These are phyloP conservation scores for Epichloe typhina DNA, from an alignment of 2,329 filamentous ascomycete species.

Conservation along the genomic window DNA sequence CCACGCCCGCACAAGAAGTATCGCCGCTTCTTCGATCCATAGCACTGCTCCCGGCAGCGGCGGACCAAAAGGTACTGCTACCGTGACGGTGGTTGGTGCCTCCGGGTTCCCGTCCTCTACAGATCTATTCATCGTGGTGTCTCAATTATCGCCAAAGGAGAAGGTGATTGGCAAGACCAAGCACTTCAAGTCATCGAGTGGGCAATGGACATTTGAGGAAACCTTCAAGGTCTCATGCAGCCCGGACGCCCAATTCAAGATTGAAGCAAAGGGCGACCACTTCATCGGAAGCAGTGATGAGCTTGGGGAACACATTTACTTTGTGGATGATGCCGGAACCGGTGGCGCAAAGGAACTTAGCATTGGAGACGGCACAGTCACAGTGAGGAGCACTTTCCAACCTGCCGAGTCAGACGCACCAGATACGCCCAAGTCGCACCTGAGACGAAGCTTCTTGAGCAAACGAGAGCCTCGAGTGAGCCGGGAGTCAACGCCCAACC, in stretches of 20 bases:
- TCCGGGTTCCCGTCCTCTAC: conserved; percentile 62
- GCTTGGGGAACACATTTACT: conserved; percentile 77
- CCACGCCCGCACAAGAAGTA: conserved; percentile 43
- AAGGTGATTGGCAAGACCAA: conserved; percentile 90
- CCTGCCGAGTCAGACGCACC: conserved; percentile 31
- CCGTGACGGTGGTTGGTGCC: conserved; percentile 68
- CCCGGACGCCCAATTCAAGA: conserved; percentile 73
- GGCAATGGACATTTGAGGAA: conserved; percentile 59
- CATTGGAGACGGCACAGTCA: conserved; percentile 60
- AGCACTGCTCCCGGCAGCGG: conserved; percentile 44
- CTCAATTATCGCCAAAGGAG: conserved; percentile 51
- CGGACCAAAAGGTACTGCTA: conserved; percentile 59
- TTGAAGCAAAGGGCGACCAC: conserved; percentile 75
- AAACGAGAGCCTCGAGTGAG: conserved; percentile 33
- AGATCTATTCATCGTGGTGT: conserved; percentile 67
- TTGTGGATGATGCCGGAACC: conserved; percentile 67
- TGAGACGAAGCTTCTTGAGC: conserved; percentile 42
- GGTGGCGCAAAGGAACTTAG: conserved; percentile 59
- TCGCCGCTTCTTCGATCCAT: conserved; percentile 52
- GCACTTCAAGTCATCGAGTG: conserved; percentile 61
- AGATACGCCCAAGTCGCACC: conserved; percentile 32
- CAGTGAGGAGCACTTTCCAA: conserved; percentile 61
- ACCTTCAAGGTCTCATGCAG: conserved; percentile 66
- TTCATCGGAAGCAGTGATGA: conserved; percentile 73
- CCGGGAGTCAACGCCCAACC: conserved; percentile 31